Evolutionary conservation across 768 basidiomycete species (phyloP), one percentile per base, ranked within the genome.

Genomic region (Phaeotremella fagi): DNA sequence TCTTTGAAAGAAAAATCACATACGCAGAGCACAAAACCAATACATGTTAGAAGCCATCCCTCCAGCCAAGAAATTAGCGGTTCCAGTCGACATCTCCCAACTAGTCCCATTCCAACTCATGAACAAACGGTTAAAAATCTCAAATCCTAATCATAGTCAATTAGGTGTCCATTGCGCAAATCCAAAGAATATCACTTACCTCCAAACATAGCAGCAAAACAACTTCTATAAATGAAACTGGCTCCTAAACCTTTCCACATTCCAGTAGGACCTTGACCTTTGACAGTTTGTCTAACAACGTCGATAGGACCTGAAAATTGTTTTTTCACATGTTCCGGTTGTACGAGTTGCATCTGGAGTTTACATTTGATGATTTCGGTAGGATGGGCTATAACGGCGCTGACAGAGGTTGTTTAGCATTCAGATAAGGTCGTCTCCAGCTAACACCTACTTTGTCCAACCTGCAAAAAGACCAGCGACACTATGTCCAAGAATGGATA

Each of bases 241-340:
- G 84, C 86, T 0, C 82, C 81, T 57, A 89, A 80, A 48, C 87
- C 88, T 61, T 82, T 82, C 83, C 85, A 90, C 56, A 89, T 75
- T 5, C 87, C 87, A 16, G 71, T 51, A 6, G 82, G 45, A 14
- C 88, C 88, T 65, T 85, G 83, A 11, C 78, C 74, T 6, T 77
- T 77, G 18, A 85, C 73, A 36, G 88, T 80, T 68, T 87, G 81
- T 28, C 81, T 77, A 2, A 81, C 80, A 63, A 70, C 71, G 44
- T 73, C 70, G 12, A 70, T 51, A 2, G 70, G 73, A 7, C 63
- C 65, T 12, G 45, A 38, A 48, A 64, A 71, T 83, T 83, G 59
- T 84, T 80, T 24, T 80, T 85, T 20, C 80, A 82, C 72, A 80
- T 64, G 60, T 18, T 50, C 57, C 7, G 69, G 55, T 33, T 65